Conservation (phyloP, 208 protist genomes). For the Crithidia sp. region DNA sequence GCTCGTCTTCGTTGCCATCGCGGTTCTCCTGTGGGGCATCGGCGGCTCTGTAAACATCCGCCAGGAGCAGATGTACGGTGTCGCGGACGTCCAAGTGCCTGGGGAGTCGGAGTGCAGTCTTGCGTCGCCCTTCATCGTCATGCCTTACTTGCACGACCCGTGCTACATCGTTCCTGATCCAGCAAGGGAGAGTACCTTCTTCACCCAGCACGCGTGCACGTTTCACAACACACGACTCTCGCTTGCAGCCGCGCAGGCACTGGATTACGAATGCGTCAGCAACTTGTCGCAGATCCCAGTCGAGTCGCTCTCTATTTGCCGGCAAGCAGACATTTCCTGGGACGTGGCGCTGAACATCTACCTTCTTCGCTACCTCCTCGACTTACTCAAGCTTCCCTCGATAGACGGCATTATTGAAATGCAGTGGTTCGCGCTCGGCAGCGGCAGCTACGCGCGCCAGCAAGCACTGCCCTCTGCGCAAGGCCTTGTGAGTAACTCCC, state of each 20-base stretch:
- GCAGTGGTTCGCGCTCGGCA: slow-evolving; percentile 35
- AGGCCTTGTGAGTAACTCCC: slow-evolving; percentile 30
- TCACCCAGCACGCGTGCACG: background rate
- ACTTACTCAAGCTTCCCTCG: background rate
- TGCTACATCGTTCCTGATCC: background rate
- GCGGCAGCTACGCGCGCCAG: slow-evolving; percentile 16
- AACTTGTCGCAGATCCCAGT: background rate
- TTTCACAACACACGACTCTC: background rate
- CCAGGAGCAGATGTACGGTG: background rate
- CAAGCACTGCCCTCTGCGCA: background rate
- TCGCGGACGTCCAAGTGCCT: background rate
- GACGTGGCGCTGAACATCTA: background rate
- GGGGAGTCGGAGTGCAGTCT: background rate
- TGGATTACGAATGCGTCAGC: background rate
- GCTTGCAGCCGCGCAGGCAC: background rate
- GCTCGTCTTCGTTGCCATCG: background rate
- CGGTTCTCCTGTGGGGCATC: background rate
- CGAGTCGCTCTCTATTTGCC: background rate
- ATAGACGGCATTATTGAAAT: slow-evolving; percentile 35
- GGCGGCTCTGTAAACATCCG: background rate
- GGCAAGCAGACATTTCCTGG: background rate
- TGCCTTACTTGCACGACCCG: background rate
- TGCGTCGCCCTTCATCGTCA: background rate
- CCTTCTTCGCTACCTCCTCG: background rate
- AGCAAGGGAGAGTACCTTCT: background rate